Evolutionary conservation across 495 filamentous ascomycete species (phyloP).

Genomic region (Pseudevernia furfuracea): DNA sequence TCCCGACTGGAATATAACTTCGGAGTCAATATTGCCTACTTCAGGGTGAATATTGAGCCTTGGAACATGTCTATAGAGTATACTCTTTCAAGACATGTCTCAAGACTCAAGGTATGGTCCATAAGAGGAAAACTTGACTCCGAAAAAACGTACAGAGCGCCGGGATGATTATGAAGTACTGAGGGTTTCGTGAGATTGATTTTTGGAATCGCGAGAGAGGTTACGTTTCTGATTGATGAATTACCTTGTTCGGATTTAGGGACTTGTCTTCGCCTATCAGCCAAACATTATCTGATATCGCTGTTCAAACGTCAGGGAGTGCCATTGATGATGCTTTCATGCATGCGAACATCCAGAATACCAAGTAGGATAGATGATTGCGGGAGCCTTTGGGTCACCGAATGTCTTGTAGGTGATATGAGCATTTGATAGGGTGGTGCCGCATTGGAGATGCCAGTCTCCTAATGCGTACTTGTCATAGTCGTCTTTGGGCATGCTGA

Average conservation of each 20-base stretch:
- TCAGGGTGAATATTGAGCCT: no score
- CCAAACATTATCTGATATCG: constrained; percentile 58
- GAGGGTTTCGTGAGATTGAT: background rate
- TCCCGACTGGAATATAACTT: no score
- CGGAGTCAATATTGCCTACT: no score
- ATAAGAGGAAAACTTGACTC: no score
- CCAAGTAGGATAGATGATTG: constrained; percentile 66
- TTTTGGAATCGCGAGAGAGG: background rate
- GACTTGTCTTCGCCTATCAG: constrained; percentile 55
- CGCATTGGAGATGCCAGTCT: constrained; percentile 55
- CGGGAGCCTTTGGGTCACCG: constrained; percentile 52
- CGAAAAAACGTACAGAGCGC: no score
- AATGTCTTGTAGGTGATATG: constrained; percentile 65
- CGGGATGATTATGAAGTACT: constrained; percentile 61
- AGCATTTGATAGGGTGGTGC: constrained; percentile 48
- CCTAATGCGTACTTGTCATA: constrained; percentile 50
- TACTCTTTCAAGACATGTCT: no score
- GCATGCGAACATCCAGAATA: constrained; percentile 49
- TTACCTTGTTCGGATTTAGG: constrained; percentile 45
- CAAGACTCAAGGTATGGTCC: no score
- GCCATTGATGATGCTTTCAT: background rate
- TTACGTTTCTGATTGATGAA: background rate
- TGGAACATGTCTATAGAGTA: no score
- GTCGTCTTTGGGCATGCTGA: constrained; percentile 33
- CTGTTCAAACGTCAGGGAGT: constrained; percentile 25